A percentile compares a stretch with the other conserved stretches of the same genome.
These are phyloP conservation scores for Begonia fuchsioides DNA, from an alignment of 306 rosid genomes.

Conservation along the genomic window DNA sequence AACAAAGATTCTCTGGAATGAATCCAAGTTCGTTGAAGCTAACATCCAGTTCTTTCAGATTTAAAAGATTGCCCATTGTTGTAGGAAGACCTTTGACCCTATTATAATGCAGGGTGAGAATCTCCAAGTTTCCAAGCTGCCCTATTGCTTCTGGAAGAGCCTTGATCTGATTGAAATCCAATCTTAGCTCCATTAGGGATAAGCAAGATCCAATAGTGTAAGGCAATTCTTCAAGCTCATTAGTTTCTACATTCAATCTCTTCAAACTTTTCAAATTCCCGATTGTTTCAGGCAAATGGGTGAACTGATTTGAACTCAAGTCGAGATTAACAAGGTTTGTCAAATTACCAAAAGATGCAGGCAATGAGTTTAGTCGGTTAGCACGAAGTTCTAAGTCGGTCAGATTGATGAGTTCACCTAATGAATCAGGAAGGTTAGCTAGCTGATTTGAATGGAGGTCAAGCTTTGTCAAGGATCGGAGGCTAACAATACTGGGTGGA, in stretches of 20 bases:
- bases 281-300: constrained; percentile 48
- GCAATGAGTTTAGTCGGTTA: too few relatives aligned
- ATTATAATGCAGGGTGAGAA: constrained; percentile 65
- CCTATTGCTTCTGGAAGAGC: constrained; percentile 90
- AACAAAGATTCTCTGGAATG: too few relatives aligned
- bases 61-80: too few relatives aligned
- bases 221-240: constrained; percentile 77
- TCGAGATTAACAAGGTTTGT: constrained; percentile 67
- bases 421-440: too few relatives aligned
- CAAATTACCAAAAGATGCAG: too few relatives aligned
- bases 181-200: too few relatives aligned
- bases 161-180: too few relatives aligned
- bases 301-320: constrained; percentile 57
- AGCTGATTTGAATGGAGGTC: constrained; percentile 63
- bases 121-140: constrained; percentile 61
- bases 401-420: constrained; percentile 63
- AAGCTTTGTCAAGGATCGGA: constrained; percentile 51
- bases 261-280: constrained; percentile 58
- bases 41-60: too few relatives aligned
- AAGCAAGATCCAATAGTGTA: too few relatives aligned
- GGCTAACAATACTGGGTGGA: constrained; percentile 64
- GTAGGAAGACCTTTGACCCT: constrained; percentile 60
- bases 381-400: too few relatives aligned
- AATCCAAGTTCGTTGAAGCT: too few relatives aligned
- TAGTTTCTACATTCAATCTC: constrained; percentile 56